Base-by-base conservation (phyloP, 306 rosid genomes). In the Cucurbita maxima region DNA sequence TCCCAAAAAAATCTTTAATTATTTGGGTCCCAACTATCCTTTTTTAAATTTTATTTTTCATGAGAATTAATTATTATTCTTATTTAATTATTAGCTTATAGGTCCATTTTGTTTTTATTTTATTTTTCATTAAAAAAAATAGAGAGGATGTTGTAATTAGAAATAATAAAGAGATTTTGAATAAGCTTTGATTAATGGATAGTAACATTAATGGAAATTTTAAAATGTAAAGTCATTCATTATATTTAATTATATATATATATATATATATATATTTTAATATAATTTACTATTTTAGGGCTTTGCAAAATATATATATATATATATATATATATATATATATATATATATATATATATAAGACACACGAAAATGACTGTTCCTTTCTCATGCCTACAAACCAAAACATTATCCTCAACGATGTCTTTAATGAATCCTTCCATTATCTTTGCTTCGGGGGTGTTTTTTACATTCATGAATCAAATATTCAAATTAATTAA, bases 401-500 rank as follows among this genome's bases (percentile, higher is more conserved):
- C 53, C 10, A 16, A 19, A 68, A 50, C 74, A 70, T 70, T 15
- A 45, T 30, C 74, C 58, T 50, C 10, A 8, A 70, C 1, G 13
- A 50, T 50, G 74, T 48, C 74, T 25, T 25, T 50, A 70, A 50
- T 70, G 58, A 70, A 70, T 70, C 15, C 74, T 70, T 70, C 74
- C 74, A 48, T 70, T 47, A 25, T 51, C 41, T 68, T 6, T 14
- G 73, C 7, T 67, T 11, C 7, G 56, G 56, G 55, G 71, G 13
- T 18, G 5, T 1, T 43, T 41, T 48, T 50, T 30, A 70, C 15
- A 12, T 70, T 70, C 74, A 70, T 70, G 74, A 70, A 70, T 70
- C 74, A 48, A 25, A 30, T 30, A 30, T 30, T 30, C 3, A 30
- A 30, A 30, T n/a, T 53, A 53, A 15, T 53, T 53, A n/a, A 53